These are phyloP conservation scores for Erodium maritimum DNA, from an alignment of 345 rosid species.

Conservation along the genomic window DNA sequence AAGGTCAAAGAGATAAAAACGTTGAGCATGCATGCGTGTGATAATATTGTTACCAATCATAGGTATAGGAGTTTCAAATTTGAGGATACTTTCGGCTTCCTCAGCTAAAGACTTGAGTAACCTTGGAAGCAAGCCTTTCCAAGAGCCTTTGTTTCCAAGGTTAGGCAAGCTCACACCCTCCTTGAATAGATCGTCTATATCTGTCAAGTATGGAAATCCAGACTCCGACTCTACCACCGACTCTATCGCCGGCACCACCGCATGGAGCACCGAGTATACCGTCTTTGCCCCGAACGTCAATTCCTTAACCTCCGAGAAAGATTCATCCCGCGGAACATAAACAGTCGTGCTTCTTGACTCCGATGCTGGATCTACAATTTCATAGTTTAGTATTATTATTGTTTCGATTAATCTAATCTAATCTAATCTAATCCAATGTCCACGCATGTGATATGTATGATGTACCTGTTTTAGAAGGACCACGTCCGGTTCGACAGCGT, in stretches of 20 bases:
- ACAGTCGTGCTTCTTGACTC: conserved; percentile 13
- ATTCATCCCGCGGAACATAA: conserved; percentile 28
- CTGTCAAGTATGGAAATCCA: conserved; percentile 48
- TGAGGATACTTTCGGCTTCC: conserved; percentile 27
- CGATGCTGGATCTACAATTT: conserved; percentile 17
- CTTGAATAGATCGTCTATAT: conserved; percentile 52
- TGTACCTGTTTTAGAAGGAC: conserved; percentile 10
- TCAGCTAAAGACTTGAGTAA: conserved; percentile 33
- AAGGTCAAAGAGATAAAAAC: not conserved
- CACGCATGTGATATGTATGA: too few relatives aligned
- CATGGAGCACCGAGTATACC: conserved; percentile 37
- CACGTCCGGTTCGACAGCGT: conserved; percentile 28
- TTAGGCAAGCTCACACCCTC: conserved; percentile 37
- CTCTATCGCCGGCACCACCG: conserved; percentile 43
- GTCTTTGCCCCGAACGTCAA: conserved; percentile 8
- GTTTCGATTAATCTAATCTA: not conserved
- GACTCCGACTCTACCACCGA: conserved; percentile 21
- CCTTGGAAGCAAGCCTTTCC: conserved; percentile 37
- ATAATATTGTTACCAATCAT: not conserved
- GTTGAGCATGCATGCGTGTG: too few relatives aligned
- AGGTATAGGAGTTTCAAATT: conserved; percentile 43
- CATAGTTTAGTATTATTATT: not conserved
- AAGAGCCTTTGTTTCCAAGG: conserved; percentile 14
- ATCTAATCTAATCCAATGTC: not conserved
- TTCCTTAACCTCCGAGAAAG: conserved; percentile 14